Conservation (phyloP, 2,329 filamentous ascomycete species). For the Cladosporium sp. region DNA sequence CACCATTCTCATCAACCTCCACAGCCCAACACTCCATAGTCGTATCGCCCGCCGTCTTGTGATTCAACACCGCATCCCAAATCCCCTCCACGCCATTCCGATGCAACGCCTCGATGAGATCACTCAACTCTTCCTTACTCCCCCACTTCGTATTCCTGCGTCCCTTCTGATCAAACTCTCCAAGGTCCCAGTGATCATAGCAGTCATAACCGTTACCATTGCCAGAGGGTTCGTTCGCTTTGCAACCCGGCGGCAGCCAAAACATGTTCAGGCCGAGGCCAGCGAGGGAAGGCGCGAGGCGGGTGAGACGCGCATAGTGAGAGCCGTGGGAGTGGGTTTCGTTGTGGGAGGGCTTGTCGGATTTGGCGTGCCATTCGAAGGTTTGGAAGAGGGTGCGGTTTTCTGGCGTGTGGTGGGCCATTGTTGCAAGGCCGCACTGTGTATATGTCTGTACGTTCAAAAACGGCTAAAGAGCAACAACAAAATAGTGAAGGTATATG, state of each 20-base stretch:
- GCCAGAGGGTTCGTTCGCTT: slow-evolving; percentile 56
- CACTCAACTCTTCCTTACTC: slow-evolving; percentile 59
- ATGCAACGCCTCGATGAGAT: slow-evolving; percentile 53
- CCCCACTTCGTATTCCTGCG: slow-evolving; percentile 67
- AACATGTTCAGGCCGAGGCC: slow-evolving; percentile 59
- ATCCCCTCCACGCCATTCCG: slow-evolving; percentile 58
- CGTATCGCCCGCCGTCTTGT: slow-evolving; percentile 68
- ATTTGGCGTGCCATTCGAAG: slow-evolving; percentile 72
- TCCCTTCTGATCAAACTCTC: slow-evolving; percentile 73
- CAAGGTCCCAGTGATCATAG: slow-evolving; percentile 64
- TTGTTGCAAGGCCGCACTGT: background rate
- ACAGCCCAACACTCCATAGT: slow-evolving; percentile 63
- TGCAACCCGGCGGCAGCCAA: slow-evolving; percentile 74
- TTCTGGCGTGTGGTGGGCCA: slow-evolving; percentile 26
- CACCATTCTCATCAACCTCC: slow-evolving; percentile 57
- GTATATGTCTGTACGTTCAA: background rate
- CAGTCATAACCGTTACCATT: slow-evolving; percentile 67
- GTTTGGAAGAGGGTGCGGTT: slow-evolving; percentile 62
- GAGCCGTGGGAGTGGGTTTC: slow-evolving; percentile 48
- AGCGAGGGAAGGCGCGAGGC: slow-evolving; percentile 30
- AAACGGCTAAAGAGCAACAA: background rate
- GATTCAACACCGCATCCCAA: slow-evolving; percentile 72
- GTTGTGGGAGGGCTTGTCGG: slow-evolving; percentile 29
- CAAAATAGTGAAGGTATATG: background rate
- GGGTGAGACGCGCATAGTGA: slow-evolving; percentile 33